Base-by-base conservation (phyloP, 2,329 filamentous ascomycete species). In the Paraconiothyrium brasiliense region DNA sequence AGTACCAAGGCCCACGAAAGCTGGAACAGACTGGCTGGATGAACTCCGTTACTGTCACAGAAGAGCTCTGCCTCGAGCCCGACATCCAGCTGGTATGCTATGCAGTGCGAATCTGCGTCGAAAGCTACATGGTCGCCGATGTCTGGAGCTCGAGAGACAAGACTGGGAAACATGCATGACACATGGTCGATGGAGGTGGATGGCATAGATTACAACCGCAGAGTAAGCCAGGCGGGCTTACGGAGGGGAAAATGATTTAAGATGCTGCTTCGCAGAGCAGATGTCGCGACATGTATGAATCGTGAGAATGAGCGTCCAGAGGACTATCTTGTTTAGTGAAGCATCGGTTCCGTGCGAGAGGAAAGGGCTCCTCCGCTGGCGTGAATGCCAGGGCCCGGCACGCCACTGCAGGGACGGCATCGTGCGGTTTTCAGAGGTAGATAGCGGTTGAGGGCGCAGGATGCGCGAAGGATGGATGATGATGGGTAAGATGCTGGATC, bases 1-100 rank as follows among this genome's bases (percentile, higher is more conserved):
- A 55, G 52, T 3, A 55, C 52, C 30, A 44, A 32, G 41, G 52
- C 52, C 52, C 52, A 55, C 34, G 39, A 13, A 37, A 55, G 32
- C 39, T 55, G 39, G 32, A 55, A 47, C 11, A 55, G 5, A 11
- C 13, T 55, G 16, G 27, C 27, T 5, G 39, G 24, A 4, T 22
- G 39, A 22, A 55, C 9, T 4, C 14, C 52, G n/a, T 46, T 32
- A 22, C n/a, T 55, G 52, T 55, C 52, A 39, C 39, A 46, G 27
- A 55, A 55, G 14, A 46, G 39, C 22, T 55, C 52, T 4, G 43
- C 16, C 24, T 55, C 52, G 24, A 55, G 52, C 10, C 39, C 52
- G 22, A 55, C 37, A 14, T 55, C 52, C 39, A 55, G 5, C 22
- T 55, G 32, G 24, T 35, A 46, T 4, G 52, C 39, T 20, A 55